A percentile compares a stretch with the other conserved stretches of the same genome.
These are phyloP conservation scores for Penicillium sp. DNA, from an alignment of 2,329 filamentous ascomycete species.

Conservation along the genomic window DNA sequence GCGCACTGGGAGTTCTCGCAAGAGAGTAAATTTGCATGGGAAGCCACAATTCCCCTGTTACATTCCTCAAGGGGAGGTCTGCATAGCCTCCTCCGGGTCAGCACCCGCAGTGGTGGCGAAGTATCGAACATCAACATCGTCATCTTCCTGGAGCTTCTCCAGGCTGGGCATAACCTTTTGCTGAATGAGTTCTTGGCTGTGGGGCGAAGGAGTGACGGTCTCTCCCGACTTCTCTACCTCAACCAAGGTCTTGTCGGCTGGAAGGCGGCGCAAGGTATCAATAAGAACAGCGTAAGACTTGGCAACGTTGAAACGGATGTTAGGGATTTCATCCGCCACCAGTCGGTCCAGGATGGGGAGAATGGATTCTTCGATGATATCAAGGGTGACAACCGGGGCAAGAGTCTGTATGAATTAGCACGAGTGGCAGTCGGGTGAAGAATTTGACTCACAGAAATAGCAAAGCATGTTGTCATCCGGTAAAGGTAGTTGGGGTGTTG, in stretches of 20 bases:
- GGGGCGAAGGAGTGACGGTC: constrained; percentile 59
- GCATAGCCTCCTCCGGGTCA: constrained; percentile 54
- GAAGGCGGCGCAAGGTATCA: constrained; percentile 85
- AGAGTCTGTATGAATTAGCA: constrained; percentile 66
- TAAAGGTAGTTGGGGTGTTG: constrained; percentile 98
- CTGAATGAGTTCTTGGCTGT: constrained; percentile 77
- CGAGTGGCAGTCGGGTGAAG: not conserved
- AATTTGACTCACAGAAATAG: constrained; percentile 76
- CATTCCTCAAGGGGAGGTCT: constrained; percentile 48
- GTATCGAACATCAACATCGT: constrained; percentile 96
- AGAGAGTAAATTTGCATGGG: constrained; percentile 8
- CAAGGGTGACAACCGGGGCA: constrained; percentile 85
- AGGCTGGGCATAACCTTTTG: constrained; percentile 84
- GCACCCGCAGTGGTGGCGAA: constrained; percentile 88
- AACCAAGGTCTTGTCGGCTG: constrained; percentile 82
- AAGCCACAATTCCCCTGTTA: constrained; percentile 3
- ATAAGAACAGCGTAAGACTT: constrained; percentile 94
- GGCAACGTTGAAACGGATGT: constrained; percentile 98
- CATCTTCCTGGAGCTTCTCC: constrained; percentile 93
- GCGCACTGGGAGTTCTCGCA: constrained; percentile 3
- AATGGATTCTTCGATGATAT: constrained; percentile 89
- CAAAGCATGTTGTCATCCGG: constrained; percentile 99
- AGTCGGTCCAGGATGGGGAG: constrained; percentile 96
- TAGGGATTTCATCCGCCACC: constrained; percentile 90
- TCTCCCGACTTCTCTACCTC: constrained; percentile 77